A percentile compares a stretch with the other conserved stretches of the same genome.
These are phyloP conservation scores for Obba rivulosa DNA, from an alignment of 768 basidiomycete species.

Conservation along the genomic window DNA sequence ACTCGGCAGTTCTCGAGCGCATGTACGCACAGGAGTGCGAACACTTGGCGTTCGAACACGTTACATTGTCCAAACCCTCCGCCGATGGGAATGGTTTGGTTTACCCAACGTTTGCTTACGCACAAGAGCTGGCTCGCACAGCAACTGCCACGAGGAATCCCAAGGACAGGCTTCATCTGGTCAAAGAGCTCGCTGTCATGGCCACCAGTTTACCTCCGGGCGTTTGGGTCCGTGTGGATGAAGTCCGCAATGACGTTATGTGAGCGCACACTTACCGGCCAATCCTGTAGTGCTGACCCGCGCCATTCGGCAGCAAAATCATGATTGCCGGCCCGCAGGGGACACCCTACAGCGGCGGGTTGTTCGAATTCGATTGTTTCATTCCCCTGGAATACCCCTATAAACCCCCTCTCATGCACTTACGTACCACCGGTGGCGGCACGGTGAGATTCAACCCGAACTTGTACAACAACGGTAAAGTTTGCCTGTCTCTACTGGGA, in stretches of 20 bases:
- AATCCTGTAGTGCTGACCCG: not conserved
- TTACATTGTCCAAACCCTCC: conserved; percentile 25
- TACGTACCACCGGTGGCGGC: conserved; percentile 49
- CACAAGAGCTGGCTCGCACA: conserved; percentile 26
- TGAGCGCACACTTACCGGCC: conserved; percentile 22
- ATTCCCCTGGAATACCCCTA: conserved; percentile 48
- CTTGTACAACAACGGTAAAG: conserved; percentile 43
- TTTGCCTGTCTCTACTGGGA: conserved; percentile 50
- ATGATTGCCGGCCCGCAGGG: conserved; percentile 62
- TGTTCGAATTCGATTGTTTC: conserved; percentile 61
- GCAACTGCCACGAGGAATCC: conserved; percentile 37
- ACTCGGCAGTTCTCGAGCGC: conserved; percentile 31
- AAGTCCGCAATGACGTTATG: conserved; percentile 53
- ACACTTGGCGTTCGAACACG: conserved; percentile 41
- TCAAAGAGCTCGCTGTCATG: conserved; percentile 52
- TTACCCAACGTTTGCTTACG: conserved; percentile 30
- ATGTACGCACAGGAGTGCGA: conserved; percentile 41
- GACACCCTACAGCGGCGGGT: conserved; percentile 63
- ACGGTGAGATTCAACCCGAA: conserved; percentile 53
- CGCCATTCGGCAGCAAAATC: conserved; percentile 32
- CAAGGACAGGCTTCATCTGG: conserved; percentile 44
- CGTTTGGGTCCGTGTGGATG: conserved; percentile 53
- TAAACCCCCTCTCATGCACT: conserved; percentile 40
- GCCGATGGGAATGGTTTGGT: conserved; percentile 18
- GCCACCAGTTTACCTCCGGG: conserved; percentile 52